Evolutionary conservation across 208 protist genomes (phyloP).

Genomic region (Sergeia podlipaevii): DNA sequence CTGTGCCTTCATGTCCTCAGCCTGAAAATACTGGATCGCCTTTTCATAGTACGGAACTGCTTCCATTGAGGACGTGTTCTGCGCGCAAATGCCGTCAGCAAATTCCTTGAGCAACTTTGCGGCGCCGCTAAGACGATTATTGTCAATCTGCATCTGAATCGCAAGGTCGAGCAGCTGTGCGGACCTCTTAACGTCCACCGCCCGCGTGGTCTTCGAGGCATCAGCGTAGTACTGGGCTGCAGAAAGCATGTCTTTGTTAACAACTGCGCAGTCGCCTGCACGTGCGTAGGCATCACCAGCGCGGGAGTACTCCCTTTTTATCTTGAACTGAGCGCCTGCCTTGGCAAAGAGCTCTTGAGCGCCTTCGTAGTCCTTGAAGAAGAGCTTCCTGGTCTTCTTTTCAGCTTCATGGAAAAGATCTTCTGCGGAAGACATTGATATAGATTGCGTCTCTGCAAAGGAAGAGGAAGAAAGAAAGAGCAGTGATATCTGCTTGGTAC

Average conservation of each 20-base stretch:
- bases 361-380: slow-evolving; percentile 83
- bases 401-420: slow-evolving; percentile 59
- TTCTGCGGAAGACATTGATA: slow-evolving; percentile 29
- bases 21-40: slow-evolving; percentile 78
- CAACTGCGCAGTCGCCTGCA: slow-evolving; percentile 63
- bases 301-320: slow-evolving; percentile 69
- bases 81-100: slow-evolving; percentile 56
- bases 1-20: slow-evolving; percentile 73
- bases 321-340: slow-evolving; percentile 62
- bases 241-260: slow-evolving; percentile 38
- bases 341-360: slow-evolving; percentile 79
- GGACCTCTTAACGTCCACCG: slow-evolving; percentile 56
- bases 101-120: slow-evolving; percentile 70
- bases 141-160: slow-evolving; percentile 65
- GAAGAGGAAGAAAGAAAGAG: background rate
- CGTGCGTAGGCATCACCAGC: slow-evolving; percentile 74
- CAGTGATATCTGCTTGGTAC: background rate
- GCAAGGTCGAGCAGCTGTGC: slow-evolving; percentile 57
- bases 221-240: slow-evolving; percentile 47
- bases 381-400: slow-evolving; percentile 71
- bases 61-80: slow-evolving; percentile 45
- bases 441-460: background rate
- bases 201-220: slow-evolving; percentile 59
- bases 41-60: slow-evolving; percentile 73
- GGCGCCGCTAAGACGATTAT: slow-evolving; percentile 56